phyloP scores from a whole-genome alignment of 805 yeast species.

The Nakazawaea ambrosiae region DNA sequence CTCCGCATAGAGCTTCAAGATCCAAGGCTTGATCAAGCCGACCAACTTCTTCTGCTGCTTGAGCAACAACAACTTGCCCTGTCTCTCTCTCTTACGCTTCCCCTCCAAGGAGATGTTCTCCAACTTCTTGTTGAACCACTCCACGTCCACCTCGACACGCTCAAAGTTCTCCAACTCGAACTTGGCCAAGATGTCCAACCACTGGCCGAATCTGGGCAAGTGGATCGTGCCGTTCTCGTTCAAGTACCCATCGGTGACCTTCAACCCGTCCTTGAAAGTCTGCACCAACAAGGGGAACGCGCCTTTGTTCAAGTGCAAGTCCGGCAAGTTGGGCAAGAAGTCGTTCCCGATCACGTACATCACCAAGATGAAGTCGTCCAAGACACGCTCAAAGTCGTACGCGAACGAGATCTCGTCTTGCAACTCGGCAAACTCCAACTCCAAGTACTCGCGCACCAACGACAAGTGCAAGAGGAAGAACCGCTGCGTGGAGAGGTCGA shows the following conservation, averaged over 20 bases:
- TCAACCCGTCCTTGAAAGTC: slow-evolving; percentile 78
- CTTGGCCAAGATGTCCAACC: slow-evolving; percentile 69
- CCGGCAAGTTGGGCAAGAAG: slow-evolving; percentile 95
- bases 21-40: slow-evolving; percentile 48
- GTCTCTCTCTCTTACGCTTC: slow-evolving; percentile 56
- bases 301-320: slow-evolving; percentile 86
- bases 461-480: slow-evolving; percentile 82
- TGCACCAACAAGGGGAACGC: slow-evolving; percentile 91
- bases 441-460: slow-evolving; percentile 83
- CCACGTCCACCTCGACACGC: slow-evolving; percentile 73
- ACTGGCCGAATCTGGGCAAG: slow-evolving; percentile 58
- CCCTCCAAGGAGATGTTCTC: slow-evolving; percentile 73
- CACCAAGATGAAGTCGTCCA: slow-evolving; percentile 89
- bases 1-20: slow-evolving; percentile 20
- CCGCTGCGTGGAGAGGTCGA: slow-evolving; percentile 64
- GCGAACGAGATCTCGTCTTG: slow-evolving; percentile 56
- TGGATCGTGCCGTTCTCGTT: slow-evolving; percentile 80
- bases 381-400: slow-evolving; percentile 78
- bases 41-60: slow-evolving; percentile 74
- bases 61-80: slow-evolving; percentile 56
- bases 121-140: slow-evolving; percentile 84
- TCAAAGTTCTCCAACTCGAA: slow-evolving; percentile 88
- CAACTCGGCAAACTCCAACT: slow-evolving; percentile 73
- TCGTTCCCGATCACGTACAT: slow-evolving; percentile 97
- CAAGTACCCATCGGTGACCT: slow-evolving; percentile 72